Percentiles rank a stretch among this genome's conserved stretches.
phyloP scores from a whole-genome alignment of 208 protist species.

The Tetramitus jugosus region DNA sequence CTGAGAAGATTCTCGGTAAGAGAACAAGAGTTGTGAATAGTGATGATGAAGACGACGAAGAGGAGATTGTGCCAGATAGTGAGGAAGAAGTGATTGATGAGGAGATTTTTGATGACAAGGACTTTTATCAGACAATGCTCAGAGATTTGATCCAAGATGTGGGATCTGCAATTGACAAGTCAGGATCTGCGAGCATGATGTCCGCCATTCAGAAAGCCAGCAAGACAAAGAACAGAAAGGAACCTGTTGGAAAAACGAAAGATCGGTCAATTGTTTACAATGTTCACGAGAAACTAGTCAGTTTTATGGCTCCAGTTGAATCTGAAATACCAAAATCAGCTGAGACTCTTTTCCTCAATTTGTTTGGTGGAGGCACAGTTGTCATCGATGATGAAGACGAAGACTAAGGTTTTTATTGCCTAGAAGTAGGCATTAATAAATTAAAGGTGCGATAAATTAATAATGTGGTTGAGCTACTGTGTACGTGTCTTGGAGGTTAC shows the following conservation, averaged over 20 bases:
- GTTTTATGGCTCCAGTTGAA: slow-evolving; percentile 16
- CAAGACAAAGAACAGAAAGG: not conserved
- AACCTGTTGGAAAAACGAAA: not conserved
- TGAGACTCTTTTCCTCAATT: not conserved
- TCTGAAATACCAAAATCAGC: slow-evolving; percentile 10
- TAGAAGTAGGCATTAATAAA: too few relatives aligned
- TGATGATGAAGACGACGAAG: not conserved
- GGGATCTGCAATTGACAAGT: not conserved
- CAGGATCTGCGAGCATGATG: not conserved
- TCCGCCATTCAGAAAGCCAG: not conserved
- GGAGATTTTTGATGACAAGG: slow-evolving; percentile 17
- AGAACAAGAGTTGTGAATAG: not conserved
- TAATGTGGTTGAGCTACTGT: too few relatives aligned
- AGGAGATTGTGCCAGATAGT: too few relatives aligned
- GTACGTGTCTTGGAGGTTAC: too few relatives aligned
- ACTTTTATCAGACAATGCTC: slow-evolving; percentile 17
- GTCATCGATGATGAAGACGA: too few relatives aligned
- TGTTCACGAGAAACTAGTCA: not conserved
- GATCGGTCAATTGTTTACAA: not conserved
- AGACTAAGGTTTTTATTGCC: too few relatives aligned
- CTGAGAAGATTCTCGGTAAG: not conserved
- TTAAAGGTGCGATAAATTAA: too few relatives aligned
- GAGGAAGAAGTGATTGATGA: not conserved
- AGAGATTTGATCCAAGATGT: slow-evolving; percentile 22
- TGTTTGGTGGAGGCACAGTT: slow-evolving; percentile 14